phyloP scores from a whole-genome alignment of 2,329 filamentous ascomycete genomes.

The Trichoderma koningii region DNA sequence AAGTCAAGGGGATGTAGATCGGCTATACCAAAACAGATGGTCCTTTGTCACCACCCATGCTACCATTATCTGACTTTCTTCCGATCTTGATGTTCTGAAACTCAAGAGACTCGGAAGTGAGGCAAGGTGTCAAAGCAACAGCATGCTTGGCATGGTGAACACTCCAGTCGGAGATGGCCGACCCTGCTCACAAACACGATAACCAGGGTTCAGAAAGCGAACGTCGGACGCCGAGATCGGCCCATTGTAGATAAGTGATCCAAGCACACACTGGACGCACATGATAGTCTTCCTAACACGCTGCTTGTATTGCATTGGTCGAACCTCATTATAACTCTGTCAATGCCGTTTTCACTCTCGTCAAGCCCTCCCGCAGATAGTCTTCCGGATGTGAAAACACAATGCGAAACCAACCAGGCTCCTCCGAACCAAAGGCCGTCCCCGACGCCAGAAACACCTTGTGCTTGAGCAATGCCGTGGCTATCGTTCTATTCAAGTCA shows the following conservation, averaged over 20 bases:
- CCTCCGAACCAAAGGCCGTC: slow-evolving; percentile 41
- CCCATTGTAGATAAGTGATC: too few species aligned
- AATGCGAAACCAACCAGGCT: slow-evolving; percentile 44
- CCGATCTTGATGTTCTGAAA: too few species aligned
- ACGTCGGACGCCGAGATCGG: too few species aligned
- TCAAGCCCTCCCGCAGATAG: slow-evolving; percentile 34
- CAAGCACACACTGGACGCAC: too few species aligned
- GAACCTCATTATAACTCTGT: not conserved
- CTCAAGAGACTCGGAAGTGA: too few species aligned
- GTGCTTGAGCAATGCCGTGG: slow-evolving; percentile 35
- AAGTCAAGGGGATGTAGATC: not conserved
- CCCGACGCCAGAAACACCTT: slow-evolving; percentile 43
- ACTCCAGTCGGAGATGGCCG: too few species aligned
- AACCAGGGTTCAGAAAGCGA: too few species aligned
- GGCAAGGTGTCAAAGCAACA: too few species aligned
- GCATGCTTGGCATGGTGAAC: too few species aligned
- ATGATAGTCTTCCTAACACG: not conserved
- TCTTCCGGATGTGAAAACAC: slow-evolving; percentile 41
- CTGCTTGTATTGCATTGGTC: not conserved
- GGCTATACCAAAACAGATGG: slow-evolving; percentile 14
- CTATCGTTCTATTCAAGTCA: slow-evolving; percentile 34
- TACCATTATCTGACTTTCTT: not conserved
- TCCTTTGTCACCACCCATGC: slow-evolving; percentile 1
- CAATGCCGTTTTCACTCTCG: slow-evolving; percentile 26
- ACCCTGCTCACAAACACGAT: too few species aligned